phyloP scores from a whole-genome alignment of 1,284 basidiomycete species.

The Papiliotrema fonsecae region DNA sequence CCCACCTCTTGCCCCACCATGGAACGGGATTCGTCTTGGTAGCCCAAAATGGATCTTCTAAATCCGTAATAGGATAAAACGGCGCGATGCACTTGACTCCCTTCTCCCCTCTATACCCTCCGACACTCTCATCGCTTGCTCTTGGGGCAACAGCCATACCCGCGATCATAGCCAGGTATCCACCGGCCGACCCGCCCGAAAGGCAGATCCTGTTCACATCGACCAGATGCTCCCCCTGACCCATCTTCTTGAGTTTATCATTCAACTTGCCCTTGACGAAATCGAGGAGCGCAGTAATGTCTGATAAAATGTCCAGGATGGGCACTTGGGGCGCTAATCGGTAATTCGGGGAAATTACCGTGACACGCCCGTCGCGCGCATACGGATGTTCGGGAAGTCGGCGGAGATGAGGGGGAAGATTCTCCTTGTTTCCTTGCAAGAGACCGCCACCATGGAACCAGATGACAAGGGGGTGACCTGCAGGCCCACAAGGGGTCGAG shows the following conservation, averaged over 20 bases:
- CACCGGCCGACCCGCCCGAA: constrained; percentile 42
- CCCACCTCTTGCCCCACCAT: constrained; percentile 33
- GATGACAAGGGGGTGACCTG: constrained; percentile 34
- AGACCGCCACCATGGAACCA: constrained; percentile 47
- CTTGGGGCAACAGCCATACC: constrained; percentile 27
- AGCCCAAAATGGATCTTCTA: constrained; percentile 41
- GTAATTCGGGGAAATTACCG: constrained; percentile 43
- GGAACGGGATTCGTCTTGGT: constrained; percentile 44
- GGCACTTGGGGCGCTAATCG: constrained; percentile 42
- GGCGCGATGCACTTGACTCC: constrained; percentile 39
- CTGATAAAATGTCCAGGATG: constrained; percentile 42
- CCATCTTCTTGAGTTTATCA: constrained; percentile 23
- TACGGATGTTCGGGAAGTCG: constrained; percentile 28
- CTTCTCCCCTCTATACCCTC: constrained; percentile 30
- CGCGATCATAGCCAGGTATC: constrained; percentile 42
- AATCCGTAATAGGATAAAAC: constrained; percentile 45
- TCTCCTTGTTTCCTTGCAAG: constrained; percentile 46
- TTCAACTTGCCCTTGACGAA: constrained; percentile 36
- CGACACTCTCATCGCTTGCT: constrained; percentile 29
- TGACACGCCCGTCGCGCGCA: constrained; percentile 7
- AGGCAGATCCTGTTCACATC: constrained; percentile 36
- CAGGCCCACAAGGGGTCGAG: constrained; percentile 5
- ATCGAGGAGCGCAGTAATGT: constrained; percentile 28
- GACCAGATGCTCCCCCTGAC: constrained; percentile 24
- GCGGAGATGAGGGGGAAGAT: constrained; percentile 43